Base-by-base conservation (phyloP, 352 stramenopile species). In the Phytophthora hybrid region DNA sequence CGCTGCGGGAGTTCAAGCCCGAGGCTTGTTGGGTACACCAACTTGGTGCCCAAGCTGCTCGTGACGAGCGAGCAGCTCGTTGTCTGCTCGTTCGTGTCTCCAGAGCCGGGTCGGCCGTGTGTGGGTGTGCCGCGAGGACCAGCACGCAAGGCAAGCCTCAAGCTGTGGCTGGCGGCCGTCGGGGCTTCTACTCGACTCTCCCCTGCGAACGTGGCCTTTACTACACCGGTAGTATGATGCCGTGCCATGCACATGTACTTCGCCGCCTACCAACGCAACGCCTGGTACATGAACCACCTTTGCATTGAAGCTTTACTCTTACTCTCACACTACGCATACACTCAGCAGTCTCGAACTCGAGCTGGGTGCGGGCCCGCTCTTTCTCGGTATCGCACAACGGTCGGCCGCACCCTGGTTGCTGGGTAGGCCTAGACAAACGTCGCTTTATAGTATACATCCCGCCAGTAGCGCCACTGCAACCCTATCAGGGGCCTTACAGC, bases 271-370 rank as follows among this genome's bases (percentile, higher is more conserved):
- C 10, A 16, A 41, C 34, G 10, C 41, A 49, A 49, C 18, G 58
- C 32, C 46, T 56, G 31, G 57, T 70, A 65, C 62, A 72, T 67
- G 57, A 67, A 19, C 14, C 62, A 67, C 56, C 46, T 55, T 72
- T 75, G 67, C 61, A 69, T 76, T 76, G 47, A 60, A 76, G 55
- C 44, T 26, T 72, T 72, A 78, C 61, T 75, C 71, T 71, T 75
- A 71, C 69, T 66, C 49, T 52, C 39, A 66, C 52, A 66, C 70
- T 74, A 78, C 66, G 51, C 66, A 66, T 66, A 71, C 71, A 78
- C 58, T 68, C 51, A 63, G 59, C 59, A 74, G 59, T 73, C 66
- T 69, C 53, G 44, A 73, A 67, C 59, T 61, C 49, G 46, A 70
- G 47, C 47, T 54, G 18, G n/a, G 47, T 54, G 47, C 9, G n/a